phyloP scores from a whole-genome alignment of 1,139 yeast genomes.

The Kazachstania sp. region DNA sequence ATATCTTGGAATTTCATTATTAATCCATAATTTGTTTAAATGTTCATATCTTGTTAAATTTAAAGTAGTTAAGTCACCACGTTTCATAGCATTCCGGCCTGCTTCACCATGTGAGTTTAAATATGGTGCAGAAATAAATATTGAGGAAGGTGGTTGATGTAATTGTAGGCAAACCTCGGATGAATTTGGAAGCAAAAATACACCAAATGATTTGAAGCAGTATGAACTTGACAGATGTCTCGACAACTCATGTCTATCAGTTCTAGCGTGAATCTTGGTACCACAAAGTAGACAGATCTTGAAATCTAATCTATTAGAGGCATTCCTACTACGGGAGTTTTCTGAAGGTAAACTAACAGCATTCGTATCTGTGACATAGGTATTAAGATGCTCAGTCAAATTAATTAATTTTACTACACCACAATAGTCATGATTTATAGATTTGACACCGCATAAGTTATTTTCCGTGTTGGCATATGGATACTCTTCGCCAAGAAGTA shows the following conservation, averaged over 20 bases:
- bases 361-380: constrained; percentile 50
- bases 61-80: constrained; percentile 48
- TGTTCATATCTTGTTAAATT: constrained; percentile 45
- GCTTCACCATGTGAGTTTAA: constrained; percentile 67
- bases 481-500: constrained; percentile 5
- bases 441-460: too few relatives aligned
- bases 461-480: constrained; percentile 3
- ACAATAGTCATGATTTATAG: constrained; percentile 43
- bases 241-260: constrained; percentile 32
- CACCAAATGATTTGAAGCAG: constrained; percentile 33
- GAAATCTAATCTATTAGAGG: constrained; percentile 33
- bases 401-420: constrained; percentile 56
- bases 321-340: constrained; percentile 19
- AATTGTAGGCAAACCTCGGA: constrained; percentile 36
- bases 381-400: constrained; percentile 58
- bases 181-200: constrained; percentile 40
- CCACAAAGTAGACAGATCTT: constrained; percentile 38
- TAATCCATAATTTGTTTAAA: constrained; percentile 52
- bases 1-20: constrained; percentile 42
- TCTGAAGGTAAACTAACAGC: constrained; percentile 25
- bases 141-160: constrained; percentile 31
- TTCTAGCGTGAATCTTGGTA: constrained; percentile 31
- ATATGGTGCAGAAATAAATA: constrained; percentile 52
- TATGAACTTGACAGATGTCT: constrained; percentile 23
- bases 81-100: constrained; percentile 43